Evolutionary conservation across 225 moss, liverwort and hornwort genomes (phyloP), one percentile per base, ranked within the genome.

Genomic region (Thuidium tamariscinum): DNA sequence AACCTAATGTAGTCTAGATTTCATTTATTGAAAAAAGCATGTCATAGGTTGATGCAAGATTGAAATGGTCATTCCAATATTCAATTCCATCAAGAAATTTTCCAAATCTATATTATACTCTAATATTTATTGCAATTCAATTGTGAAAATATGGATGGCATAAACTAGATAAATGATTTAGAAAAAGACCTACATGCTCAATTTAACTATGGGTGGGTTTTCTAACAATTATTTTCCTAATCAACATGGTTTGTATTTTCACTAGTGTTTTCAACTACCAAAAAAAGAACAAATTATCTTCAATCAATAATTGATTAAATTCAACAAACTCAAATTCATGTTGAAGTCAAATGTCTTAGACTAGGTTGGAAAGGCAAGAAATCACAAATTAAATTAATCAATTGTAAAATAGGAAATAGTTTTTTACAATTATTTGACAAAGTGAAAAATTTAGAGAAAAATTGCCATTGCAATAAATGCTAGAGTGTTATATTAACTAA

Each of bases 341-440:
- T 32, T 0, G 0, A 1, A 32, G 3, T 74, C 0, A 32, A 0
- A 20, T 1, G 3, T 5, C 32, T 74, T 49, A 9, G 49, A 73
- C 30, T 4, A 46, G 11, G 7, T 73, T 32, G 48, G 3, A 1
- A 19, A 48, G 19, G 3, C 0, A 5, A 1, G 25, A 21, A n/a
- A 34, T 1, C 2, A 20, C 29, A 51, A 34, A n/a, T n/a, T n/a
- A n/a, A 51, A 74, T 8, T 13, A 34, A 32, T n/a, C 20, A 51
- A 9, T 0, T 34, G 22, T 2, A 34, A 49, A 74, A 74, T 13
- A 34, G 5, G 3, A 0, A 44, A 3, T 17, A 29, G 0, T 1
- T 71, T 44, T 29, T 22, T 46, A 4, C 11, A 30, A 18, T 34
- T 22, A n/a, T 51, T 1, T 8, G 2, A 51, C 2, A 74, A n/a